Percentiles rank a stretch among this genome's conserved stretches.
Conservation (phyloP, 129 eudicot species). For the Erigeron canadensis region DNA sequence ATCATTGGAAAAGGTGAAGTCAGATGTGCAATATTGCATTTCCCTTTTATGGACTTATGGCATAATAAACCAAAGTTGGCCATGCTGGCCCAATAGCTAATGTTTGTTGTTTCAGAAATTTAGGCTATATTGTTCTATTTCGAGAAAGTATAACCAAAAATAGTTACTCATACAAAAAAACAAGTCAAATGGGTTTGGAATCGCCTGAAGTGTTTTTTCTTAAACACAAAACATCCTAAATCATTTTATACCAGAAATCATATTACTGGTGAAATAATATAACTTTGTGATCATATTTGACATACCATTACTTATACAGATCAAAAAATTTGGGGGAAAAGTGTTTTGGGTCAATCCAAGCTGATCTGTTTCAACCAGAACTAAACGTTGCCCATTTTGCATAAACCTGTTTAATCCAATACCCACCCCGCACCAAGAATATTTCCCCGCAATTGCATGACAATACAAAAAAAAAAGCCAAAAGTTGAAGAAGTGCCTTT, state of each 20-base stretch:
- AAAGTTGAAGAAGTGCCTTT: conserved; percentile 37
- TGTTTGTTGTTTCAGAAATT: too few species aligned
- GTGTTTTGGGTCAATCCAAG: background rate
- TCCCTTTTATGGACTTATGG: conserved; percentile 15
- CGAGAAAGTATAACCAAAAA: background rate
- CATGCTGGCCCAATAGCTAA: background rate
- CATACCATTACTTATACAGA: background rate
- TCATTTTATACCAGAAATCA: background rate
- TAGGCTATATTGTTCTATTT: background rate
- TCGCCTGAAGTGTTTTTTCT: background rate
- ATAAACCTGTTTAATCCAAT: background rate
- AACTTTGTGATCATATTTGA: background rate
- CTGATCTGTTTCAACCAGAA: background rate
- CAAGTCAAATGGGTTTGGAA: background rate
- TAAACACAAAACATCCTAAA: background rate
- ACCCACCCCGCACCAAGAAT: conserved; percentile 1
- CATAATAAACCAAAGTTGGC: background rate
- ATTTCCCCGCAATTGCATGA: background rate
- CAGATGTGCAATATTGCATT: background rate
- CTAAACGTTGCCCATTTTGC: background rate
- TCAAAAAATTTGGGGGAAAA: background rate
- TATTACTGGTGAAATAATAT: background rate
- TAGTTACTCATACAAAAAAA: background rate
- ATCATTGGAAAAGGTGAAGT: background rate
- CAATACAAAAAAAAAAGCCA: conserved; percentile 11